Conservation (phyloP, 805 yeast genomes). For the Candida tammaniensis region DNA sequence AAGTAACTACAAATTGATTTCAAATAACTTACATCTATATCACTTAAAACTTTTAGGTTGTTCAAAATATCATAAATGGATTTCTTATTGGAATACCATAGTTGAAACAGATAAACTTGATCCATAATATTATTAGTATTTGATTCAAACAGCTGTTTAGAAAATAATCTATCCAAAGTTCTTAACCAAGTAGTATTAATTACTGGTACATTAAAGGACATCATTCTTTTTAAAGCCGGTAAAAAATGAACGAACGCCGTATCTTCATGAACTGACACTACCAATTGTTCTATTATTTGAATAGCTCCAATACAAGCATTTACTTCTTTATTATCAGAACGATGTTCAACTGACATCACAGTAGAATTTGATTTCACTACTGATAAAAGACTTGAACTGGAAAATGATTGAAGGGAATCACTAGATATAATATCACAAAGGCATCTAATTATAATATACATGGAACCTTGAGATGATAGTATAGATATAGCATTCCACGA, state of each 20-base stretch:
- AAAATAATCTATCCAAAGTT: constrained; percentile 38
- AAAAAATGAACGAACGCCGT: constrained; percentile 22
- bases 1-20: constrained; percentile 34
- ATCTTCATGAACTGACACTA: constrained; percentile 20
- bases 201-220: constrained; percentile 33
- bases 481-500: constrained; percentile 39
- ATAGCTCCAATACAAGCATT: constrained; percentile 40
- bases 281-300: constrained; percentile 30
- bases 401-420: constrained; percentile 8
- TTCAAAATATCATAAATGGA: constrained; percentile 42
- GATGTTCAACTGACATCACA: constrained; percentile 5
- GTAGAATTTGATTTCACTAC: constrained; percentile 11
- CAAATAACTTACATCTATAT: constrained; percentile 30
- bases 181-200: constrained; percentile 40
- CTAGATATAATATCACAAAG: constrained; percentile 11
- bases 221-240: constrained; percentile 26
- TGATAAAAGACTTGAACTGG: constrained; percentile 3
- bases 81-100: constrained; percentile 37
- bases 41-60: constrained; percentile 19
- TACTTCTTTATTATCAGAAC: constrained; percentile 10
- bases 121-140: constrained; percentile 9
- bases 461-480: constrained; percentile 37
- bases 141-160: constrained; percentile 21
- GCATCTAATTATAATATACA: constrained; percentile 12
- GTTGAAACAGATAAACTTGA: constrained; percentile 32